Evolutionary conservation across 805 yeast species (phyloP), one percentile per base, ranked within the genome.

Genomic region (Candida andamanensis): DNA sequence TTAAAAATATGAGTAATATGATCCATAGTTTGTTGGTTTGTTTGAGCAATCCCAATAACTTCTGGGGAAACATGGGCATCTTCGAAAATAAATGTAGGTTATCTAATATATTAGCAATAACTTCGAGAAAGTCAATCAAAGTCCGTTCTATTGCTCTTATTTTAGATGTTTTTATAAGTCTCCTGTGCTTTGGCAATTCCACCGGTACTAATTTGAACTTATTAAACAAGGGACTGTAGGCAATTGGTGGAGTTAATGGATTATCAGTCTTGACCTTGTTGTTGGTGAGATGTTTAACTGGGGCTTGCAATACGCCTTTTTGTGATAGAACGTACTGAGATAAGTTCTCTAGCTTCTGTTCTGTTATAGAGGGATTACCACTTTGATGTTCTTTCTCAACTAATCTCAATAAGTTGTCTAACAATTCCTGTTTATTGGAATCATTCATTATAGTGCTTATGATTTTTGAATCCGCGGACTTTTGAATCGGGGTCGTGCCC

Each of bases 21-120:
- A 65, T 57, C 72, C 72, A 65, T 26, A 65, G 40, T 39, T 60
- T 61, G 42, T 65, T 65, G 35, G 72, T 65, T 32, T 64, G 65
- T 33, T 60, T 61, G 29, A 65, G 46, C 14, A 64, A 33, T 6
- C 47, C 48, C 13, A 46, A 19, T 7, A 65, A 41, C 15, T 37
- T 39, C 34, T 58, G 42, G 2, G 72, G 72, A 36, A 65, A 65
- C 65, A 63, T 58, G 14, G 72, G 72, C 19, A 65, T 41, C 35
- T 58, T 54, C 26, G 67, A 60, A 18, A 65, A 55, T 26, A 65
- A 54, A 36, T 65, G 69, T 11, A 65, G 49, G 34, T 63, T 65
- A 42, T 65, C 72, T 13, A 65, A 44, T 5, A 65, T 40, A 30
- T 58, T 61, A 19, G 69, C 71, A 22, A 59, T 16, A 3, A 50